Conservation (phyloP, 352 stramenopile genomes). For the Phytophthora pini region DNA sequence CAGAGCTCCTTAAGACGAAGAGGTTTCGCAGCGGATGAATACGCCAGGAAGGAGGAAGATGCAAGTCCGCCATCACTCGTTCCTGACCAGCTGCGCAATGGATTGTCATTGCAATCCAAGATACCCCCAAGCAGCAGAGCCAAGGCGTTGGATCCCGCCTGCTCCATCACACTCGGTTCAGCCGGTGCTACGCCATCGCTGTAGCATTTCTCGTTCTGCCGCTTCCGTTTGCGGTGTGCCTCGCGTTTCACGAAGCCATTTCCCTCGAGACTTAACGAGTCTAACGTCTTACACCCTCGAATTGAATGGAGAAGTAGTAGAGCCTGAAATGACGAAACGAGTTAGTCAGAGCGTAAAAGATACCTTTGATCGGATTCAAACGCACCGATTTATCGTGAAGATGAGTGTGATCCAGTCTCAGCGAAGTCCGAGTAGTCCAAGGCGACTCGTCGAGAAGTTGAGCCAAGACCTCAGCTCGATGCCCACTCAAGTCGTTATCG, state of each 20-base stretch:
- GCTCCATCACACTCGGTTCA: constrained; percentile 39
- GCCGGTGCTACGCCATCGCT: constrained; percentile 9
- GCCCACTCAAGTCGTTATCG: constrained; percentile 73
- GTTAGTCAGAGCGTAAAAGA: too few relatives aligned
- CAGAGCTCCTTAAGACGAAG: constrained; percentile 63
- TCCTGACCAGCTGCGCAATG: constrained; percentile 29
- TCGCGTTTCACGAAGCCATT: constrained; percentile 63
- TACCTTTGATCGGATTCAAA: not conserved
- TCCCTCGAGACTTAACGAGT: constrained; percentile 72
- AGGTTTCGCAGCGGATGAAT: constrained; percentile 30
- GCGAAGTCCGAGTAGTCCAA: constrained; percentile 41
- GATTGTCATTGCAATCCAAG: constrained; percentile 26
- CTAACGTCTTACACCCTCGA: constrained; percentile 53
- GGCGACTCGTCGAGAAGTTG: constrained; percentile 58
- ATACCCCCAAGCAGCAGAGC: constrained; percentile 46
- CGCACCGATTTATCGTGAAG: constrained; percentile 69
- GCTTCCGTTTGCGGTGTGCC: constrained; percentile 21
- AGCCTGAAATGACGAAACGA: constrained; percentile 34
- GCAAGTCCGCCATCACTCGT: constrained; percentile 9
- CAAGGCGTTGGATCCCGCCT: constrained; percentile 50
- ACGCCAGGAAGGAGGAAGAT: constrained; percentile 20
- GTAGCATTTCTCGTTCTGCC: constrained; percentile 30
- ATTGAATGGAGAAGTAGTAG: constrained; percentile 69
- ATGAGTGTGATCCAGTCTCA: constrained; percentile 62
- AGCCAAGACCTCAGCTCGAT: constrained; percentile 54